Percentiles rank a stretch among this genome's conserved stretches.
Evolutionary conservation across 768 basidiomycete species (phyloP).

Genomic region (Suillus hirtellus): DNA sequence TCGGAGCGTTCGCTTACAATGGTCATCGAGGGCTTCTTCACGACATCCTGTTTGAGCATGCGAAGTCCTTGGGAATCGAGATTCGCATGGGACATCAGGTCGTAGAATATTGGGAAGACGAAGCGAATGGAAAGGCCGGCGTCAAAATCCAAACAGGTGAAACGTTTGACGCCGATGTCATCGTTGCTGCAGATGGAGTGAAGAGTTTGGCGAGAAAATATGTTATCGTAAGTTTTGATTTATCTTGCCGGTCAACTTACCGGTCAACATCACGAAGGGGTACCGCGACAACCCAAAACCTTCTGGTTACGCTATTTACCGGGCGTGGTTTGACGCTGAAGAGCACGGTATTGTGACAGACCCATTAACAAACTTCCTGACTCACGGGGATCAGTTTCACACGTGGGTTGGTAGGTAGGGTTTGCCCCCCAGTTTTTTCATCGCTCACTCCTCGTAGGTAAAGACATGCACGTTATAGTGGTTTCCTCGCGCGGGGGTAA

Average conservation of each 20-base stretch:
- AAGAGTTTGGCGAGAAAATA: slow-evolving; percentile 18
- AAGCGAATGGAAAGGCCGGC: slow-evolving; percentile 14
- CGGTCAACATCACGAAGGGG: slow-evolving; percentile 13
- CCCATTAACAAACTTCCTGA: slow-evolving; percentile 19
- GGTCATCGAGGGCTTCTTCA: slow-evolving; percentile 31
- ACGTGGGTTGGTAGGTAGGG: slow-evolving; percentile 21
- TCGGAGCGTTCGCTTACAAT: slow-evolving; percentile 24
- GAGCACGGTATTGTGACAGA: slow-evolving; percentile 21
- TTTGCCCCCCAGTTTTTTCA: background rate
- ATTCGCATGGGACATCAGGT: slow-evolving; percentile 21
- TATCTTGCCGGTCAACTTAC: background rate
- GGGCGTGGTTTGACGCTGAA: slow-evolving; percentile 25
- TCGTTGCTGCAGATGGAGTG: slow-evolving; percentile 29
- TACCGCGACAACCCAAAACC: slow-evolving; percentile 24
- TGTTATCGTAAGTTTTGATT: slow-evolving; percentile 20
- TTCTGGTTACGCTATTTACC: slow-evolving; percentile 28
- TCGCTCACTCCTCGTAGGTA: slow-evolving; percentile 7
- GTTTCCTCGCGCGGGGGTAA: slow-evolving; percentile 19
- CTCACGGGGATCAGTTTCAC: slow-evolving; percentile 18
- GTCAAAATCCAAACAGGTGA: slow-evolving; percentile 19
- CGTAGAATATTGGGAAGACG: slow-evolving; percentile 21
- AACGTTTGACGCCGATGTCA: slow-evolving; percentile 21
- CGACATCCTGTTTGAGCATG: slow-evolving; percentile 21
- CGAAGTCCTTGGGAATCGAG: slow-evolving; percentile 21
- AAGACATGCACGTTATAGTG: slow-evolving; percentile 23